These are phyloP conservation scores for Musa schizocarpa DNA, from an alignment of 176 grass and related monocot species.

Conservation along the genomic window DNA sequence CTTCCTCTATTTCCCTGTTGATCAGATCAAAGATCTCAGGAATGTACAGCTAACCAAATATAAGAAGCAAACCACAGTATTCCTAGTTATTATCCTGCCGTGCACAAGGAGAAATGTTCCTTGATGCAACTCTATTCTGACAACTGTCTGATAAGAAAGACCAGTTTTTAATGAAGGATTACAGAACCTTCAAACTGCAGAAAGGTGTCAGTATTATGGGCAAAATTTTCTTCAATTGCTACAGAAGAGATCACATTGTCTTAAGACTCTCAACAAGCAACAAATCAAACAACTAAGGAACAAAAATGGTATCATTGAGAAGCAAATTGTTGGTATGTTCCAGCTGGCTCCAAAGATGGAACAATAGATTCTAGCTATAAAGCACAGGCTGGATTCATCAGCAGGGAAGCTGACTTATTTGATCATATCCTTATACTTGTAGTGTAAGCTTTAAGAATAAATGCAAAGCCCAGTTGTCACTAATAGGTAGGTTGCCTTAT, in stretches of 20 bases:
- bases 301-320: not conserved
- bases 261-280: not conserved
- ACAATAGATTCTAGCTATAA: not conserved
- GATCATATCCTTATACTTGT: not conserved
- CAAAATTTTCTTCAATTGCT: not conserved
- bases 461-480: not conserved
- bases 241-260: too few species aligned
- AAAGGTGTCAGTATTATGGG: not conserved
- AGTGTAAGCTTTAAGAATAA: not conserved
- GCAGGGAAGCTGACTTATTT: not conserved
- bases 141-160: not conserved
- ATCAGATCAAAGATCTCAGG: not conserved
- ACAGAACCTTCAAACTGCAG: not conserved
- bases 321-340: not conserved
- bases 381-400: not conserved
- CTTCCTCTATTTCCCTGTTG: not conserved
- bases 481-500: not conserved
- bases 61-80: not conserved
- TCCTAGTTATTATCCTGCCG: not conserved
- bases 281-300: not conserved
- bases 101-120: not conserved
- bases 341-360: not conserved
- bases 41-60: not conserved
- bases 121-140: not conserved
- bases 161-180: not conserved